Conservation (phyloP, 1,139 yeast genomes). For the Protomyces macrosporus region DNA sequence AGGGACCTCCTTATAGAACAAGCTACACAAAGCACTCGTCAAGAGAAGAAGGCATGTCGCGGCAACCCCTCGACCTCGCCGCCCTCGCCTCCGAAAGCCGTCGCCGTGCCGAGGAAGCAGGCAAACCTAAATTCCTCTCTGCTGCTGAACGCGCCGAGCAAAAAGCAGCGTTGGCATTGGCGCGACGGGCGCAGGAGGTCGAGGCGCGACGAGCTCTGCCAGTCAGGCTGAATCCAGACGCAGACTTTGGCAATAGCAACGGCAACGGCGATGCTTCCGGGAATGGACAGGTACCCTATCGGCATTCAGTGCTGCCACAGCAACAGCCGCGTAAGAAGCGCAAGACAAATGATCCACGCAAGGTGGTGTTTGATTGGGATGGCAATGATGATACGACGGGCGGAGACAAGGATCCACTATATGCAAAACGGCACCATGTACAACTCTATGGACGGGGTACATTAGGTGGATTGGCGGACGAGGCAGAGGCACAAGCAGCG, state of each 20-base stretch:
- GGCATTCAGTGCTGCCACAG: constrained; percentile 14
- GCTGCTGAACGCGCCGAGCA: constrained; percentile 39
- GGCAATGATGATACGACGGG: constrained; percentile 58
- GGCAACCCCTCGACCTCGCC: neutral
- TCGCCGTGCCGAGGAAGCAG: constrained; percentile 22
- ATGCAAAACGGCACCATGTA: constrained; percentile 30
- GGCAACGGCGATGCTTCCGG: neutral
- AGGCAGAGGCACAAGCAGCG: neutral
- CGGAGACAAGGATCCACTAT: constrained; percentile 45
- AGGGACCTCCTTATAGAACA: no score
- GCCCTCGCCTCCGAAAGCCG: constrained; percentile 15
- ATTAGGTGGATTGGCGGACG: constrained; percentile 18
- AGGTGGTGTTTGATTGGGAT: constrained; percentile 68
- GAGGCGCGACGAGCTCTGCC: neutral
- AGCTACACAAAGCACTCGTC: no score
- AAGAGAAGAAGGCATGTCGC: neutral
- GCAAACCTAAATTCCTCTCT: constrained; percentile 43
- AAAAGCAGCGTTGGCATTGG: constrained; percentile 42
- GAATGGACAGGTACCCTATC: neutral
- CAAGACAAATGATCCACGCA: constrained; percentile 34
- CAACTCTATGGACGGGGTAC: constrained; percentile 33
- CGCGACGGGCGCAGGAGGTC: constrained; percentile 29
- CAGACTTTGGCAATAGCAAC: neutral
- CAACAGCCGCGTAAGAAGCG: constrained; percentile 29
- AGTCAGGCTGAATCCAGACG: neutral